Percentiles rank a stretch among this genome's conserved stretches.
Evolutionary conservation across 441 rosid genomes (phyloP).

Genomic region (Mallotus japonicus): DNA sequence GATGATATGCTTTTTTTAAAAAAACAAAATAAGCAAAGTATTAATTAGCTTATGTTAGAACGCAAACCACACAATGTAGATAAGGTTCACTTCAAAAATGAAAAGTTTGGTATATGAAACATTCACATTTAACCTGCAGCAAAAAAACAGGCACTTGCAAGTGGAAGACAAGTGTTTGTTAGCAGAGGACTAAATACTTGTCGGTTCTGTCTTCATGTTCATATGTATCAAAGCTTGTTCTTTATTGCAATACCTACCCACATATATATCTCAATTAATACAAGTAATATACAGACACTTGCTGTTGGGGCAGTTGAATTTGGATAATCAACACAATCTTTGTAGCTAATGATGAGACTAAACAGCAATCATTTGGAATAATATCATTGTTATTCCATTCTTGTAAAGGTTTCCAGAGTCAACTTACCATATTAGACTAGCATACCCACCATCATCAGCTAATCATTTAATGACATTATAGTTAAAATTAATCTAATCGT

Average conservation of each 20-base stretch:
- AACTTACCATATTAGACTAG: constrained; percentile 1
- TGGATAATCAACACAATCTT: background rate
- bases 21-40: no score
- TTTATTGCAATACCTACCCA: background rate
- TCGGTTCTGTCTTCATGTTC: background rate
- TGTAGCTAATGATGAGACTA: background rate
- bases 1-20: no score
- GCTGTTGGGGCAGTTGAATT: background rate
- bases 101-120: background rate
- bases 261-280: background rate
- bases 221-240: background rate
- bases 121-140: constrained; percentile 6
- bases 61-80: background rate
- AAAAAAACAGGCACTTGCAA: background rate
- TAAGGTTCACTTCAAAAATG: constrained; percentile 1
- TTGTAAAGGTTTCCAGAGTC: background rate
- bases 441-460: background rate
- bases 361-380: background rate
- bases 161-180: constrained; percentile 8
- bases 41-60: background rate
- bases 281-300: background rate
- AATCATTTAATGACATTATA: no score
- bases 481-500: no score
- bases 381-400: background rate
- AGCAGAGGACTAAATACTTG: background rate